Evolutionary conservation across 495 filamentous ascomycete genomes (phyloP).

Genomic region (Parathielavia hyrcaniae): DNA sequence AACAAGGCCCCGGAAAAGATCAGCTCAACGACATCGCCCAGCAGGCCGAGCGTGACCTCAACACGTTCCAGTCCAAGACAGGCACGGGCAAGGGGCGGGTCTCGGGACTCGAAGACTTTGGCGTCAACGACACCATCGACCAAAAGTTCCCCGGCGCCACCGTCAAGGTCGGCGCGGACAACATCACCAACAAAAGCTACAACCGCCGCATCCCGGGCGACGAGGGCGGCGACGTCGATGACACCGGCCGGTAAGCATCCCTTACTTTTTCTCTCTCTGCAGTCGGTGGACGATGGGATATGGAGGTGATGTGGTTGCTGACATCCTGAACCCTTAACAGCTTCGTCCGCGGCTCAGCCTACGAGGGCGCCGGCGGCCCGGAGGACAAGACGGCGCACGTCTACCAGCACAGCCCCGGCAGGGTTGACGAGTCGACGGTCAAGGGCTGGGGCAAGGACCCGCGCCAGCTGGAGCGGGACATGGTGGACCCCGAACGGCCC

Average conservation of each 20-base stretch:
- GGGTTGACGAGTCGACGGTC: conserved; percentile 21
- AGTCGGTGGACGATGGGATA: not conserved
- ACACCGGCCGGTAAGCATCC: conserved; percentile 30
- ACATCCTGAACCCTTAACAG: not conserved
- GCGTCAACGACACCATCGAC: conserved; percentile 30
- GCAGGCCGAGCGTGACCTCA: conserved; percentile 46
- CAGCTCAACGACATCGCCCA: conserved; percentile 34
- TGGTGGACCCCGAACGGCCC: not conserved
- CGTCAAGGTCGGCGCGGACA: conserved; percentile 30
- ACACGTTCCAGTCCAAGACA: conserved; percentile 40
- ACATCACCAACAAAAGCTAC: conserved; percentile 33
- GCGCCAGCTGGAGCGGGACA: not conserved
- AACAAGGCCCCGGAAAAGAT: conserved; percentile 9
- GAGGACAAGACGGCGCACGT: conserved; percentile 31
- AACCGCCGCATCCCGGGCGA: conserved; percentile 35
- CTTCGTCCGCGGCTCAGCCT: conserved; percentile 22
- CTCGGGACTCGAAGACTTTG: conserved; percentile 27
- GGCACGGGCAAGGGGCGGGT: conserved; percentile 31
- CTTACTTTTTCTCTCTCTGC: not conserved
- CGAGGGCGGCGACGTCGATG: conserved; percentile 38
- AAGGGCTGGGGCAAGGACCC: conserved; percentile 17
- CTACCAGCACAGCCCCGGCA: conserved; percentile 27
- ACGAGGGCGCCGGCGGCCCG: conserved; percentile 33
- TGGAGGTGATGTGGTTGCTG: no score
- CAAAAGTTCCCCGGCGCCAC: conserved; percentile 33